These are phyloP conservation scores for Dichotomocladium elegans DNA, from an alignment of 371 early-diverging fungal genomes.

Conservation along the genomic window DNA sequence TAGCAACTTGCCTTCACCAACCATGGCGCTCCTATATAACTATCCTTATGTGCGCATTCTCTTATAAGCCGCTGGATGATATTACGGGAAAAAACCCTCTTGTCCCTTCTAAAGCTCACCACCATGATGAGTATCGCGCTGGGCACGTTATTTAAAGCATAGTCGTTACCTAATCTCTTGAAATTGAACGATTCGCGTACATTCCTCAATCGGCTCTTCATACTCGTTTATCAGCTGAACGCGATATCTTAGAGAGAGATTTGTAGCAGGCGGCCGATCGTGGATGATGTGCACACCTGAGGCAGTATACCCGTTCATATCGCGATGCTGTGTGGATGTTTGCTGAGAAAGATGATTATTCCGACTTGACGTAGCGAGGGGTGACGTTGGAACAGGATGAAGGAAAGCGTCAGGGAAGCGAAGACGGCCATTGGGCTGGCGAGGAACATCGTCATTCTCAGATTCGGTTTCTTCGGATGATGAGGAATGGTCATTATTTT, in stretches of 20 bases:
- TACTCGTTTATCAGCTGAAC: slow-evolving; percentile 33
- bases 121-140: no score
- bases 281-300: no score
- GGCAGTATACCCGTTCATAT: background rate
- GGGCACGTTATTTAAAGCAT: no score
- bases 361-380: background rate
- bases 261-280: background rate
- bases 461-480: slow-evolving; percentile 14
- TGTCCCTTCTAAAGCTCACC: slow-evolving; percentile 46
- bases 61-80: slow-evolving; percentile 63
- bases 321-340: background rate
- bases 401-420: slow-evolving; percentile 49
- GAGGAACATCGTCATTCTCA: slow-evolving; percentile 23
- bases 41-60: slow-evolving; percentile 62
- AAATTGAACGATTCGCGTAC: slow-evolving; percentile 22
- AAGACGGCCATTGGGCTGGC: slow-evolving; percentile 35
- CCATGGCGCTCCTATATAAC: slow-evolving; percentile 68
- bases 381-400: slow-evolving; percentile 22
- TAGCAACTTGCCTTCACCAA: slow-evolving; percentile 50
- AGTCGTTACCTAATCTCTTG: slow-evolving; percentile 16
- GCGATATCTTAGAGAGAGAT: slow-evolving; percentile 17
- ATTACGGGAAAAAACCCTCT: slow-evolving; percentile 48
- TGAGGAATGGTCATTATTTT: background rate
- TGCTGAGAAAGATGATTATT: background rate
- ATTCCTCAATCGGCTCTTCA: slow-evolving; percentile 25